A percentile compares a stretch with the other conserved stretches of the same genome.
phyloP scores from a whole-genome alignment of 73 alveolate species.

The Uronychia binucleata region DNA sequence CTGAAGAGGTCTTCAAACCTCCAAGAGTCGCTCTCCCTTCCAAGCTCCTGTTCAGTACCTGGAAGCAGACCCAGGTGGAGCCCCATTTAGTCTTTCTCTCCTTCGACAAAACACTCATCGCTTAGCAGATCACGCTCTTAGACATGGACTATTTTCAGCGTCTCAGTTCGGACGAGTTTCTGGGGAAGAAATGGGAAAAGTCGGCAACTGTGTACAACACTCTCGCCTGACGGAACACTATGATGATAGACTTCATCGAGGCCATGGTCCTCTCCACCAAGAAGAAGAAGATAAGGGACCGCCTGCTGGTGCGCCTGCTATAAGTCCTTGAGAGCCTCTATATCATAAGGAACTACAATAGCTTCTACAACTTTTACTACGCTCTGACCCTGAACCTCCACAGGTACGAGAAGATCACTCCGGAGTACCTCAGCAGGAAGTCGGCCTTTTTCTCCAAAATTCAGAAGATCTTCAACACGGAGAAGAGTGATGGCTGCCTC shows the following conservation, averaged over 20 bases:
- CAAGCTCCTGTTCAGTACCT: background rate
- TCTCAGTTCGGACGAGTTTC: background rate
- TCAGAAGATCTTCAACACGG: background rate
- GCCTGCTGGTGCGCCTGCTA: background rate
- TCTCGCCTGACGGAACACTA: background rate
- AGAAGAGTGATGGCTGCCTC: background rate
- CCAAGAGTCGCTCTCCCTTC: background rate
- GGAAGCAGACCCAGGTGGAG: background rate
- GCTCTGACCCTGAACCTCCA: constrained; percentile 1
- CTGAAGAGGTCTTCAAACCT: background rate
- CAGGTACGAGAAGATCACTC: background rate
- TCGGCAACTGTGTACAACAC: background rate
- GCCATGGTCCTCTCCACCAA: background rate
- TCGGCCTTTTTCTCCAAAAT: background rate
- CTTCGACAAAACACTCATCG: background rate
- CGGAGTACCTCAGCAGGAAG: background rate
- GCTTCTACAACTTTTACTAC: background rate
- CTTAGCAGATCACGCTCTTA: background rate
- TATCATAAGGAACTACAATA: background rate
- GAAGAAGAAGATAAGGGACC: background rate
- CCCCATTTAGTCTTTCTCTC: background rate
- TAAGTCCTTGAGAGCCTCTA: background rate
- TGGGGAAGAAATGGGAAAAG: background rate
- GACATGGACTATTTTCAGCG: background rate
- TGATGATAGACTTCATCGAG: background rate